Conservation (phyloP, 805 yeast species). For the Jamesozyma jinghongensis region DNA sequence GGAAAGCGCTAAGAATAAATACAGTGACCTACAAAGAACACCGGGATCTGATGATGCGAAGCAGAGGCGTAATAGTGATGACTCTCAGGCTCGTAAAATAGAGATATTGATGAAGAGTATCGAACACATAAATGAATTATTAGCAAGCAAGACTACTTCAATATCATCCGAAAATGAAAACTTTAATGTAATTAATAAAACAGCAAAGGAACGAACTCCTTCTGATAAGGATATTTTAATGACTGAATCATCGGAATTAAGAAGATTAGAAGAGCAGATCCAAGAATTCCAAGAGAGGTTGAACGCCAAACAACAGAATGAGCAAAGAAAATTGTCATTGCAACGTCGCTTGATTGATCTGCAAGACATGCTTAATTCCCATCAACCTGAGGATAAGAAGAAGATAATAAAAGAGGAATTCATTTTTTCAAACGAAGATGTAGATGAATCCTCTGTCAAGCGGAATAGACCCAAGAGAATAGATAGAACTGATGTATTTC, state of each 20-base stretch:
- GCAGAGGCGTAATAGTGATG: not conserved
- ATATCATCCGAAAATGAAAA: not conserved
- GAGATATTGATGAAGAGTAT: constrained; percentile 2
- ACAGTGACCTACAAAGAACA: not conserved
- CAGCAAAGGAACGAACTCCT: constrained; percentile 4
- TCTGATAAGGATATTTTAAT: constrained; percentile 30
- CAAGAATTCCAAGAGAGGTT: constrained; percentile 26
- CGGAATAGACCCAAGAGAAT: constrained; percentile 1
- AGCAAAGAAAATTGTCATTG: constrained; percentile 28
- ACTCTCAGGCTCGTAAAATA: not conserved
- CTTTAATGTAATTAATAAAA: not conserved
- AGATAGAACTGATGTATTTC: constrained; percentile 1
- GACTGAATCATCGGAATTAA: constrained; percentile 30
- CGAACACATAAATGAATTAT: constrained; percentile 1
- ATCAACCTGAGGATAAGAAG: not conserved
- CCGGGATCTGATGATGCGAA: not conserved
- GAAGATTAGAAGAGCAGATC: constrained; percentile 29
- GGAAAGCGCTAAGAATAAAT: not conserved
- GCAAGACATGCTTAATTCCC: constrained; percentile 18
- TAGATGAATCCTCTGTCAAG: not conserved
- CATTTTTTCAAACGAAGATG: not conserved
- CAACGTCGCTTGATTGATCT: constrained; percentile 25
- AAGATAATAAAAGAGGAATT: not conserved
- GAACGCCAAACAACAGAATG: constrained; percentile 30
- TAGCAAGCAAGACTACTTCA: not conserved